Conservation (phyloP, 2,329 filamentous ascomycete species). For the Cryoendolithus antarcticus region DNA sequence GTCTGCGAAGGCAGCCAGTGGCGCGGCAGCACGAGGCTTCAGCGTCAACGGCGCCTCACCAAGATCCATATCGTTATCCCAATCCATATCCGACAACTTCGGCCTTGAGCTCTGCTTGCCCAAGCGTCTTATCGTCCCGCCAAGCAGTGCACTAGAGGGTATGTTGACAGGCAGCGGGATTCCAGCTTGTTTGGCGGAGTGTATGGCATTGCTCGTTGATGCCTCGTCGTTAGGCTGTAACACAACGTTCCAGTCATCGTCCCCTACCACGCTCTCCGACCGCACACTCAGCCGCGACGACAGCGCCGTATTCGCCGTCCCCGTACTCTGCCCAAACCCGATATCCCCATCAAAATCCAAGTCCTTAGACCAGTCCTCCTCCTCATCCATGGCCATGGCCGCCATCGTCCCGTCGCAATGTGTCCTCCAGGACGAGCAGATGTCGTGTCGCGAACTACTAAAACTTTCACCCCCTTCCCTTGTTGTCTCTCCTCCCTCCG, state of each 20-base stretch:
- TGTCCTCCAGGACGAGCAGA: too few species aligned
- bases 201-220: constrained; percentile 73
- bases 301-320: constrained; percentile 56
- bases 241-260: constrained; percentile 81
- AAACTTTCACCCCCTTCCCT: too few species aligned
- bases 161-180: constrained; percentile 83
- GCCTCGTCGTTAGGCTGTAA: constrained; percentile 74
- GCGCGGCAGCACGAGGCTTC: constrained; percentile 23
- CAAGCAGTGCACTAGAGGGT: constrained; percentile 76
- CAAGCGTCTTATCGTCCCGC: constrained; percentile 84
- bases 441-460: too few species aligned
- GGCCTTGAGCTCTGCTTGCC: constrained; percentile 42
- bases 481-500: too few species aligned
- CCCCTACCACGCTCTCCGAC: constrained; percentile 60
- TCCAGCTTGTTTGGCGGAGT: constrained; percentile 74
- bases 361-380: constrained; percentile 52
- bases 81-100: constrained; percentile 36
- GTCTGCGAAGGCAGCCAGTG: constrained; percentile 25
- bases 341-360: constrained; percentile 53
- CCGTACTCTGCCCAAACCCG: constrained; percentile 42
- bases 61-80: constrained; percentile 39
- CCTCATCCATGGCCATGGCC: too few species aligned
- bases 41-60: constrained; percentile 29
- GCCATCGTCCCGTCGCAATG: too few species aligned
- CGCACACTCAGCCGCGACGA: constrained; percentile 73